Evolutionary conservation across 306 rosid species (phyloP), one percentile per base, ranked within the genome.

Genomic region (Cucurbita maxima): DNA sequence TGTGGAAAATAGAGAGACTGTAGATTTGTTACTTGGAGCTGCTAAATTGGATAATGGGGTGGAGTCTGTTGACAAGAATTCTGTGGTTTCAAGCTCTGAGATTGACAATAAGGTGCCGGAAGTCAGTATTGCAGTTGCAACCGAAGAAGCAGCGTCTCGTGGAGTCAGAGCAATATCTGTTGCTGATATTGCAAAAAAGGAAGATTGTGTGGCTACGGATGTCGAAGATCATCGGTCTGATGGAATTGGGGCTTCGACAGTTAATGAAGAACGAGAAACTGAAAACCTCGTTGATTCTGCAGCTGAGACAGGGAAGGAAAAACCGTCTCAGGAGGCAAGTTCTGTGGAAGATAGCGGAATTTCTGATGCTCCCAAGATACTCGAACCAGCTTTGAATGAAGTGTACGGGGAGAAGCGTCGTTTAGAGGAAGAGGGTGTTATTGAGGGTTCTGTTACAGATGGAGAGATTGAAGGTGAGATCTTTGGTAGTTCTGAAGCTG

Each of bases 401-500:
- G 74, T 15, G 7, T 45, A 70, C 51, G 47, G 74, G 66, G 82
- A 69, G 61, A 81, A 80, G 50, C 69, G 54, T 16, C 68, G 25
- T 70, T 38, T 20, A 5, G 82, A 75, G 66, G 88, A 76, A 20
- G 80, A 77, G 53, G 96, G 57, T 54, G 81, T 75, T 80, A 20
- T 71, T 63, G 87, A 79, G 66, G 88, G 81, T 76, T 84, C 81
- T 0, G 50, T 67, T 61, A 82, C 86, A 6, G 96, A 90, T 58
- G 86, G 10, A 76, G 86, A 80, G 58, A 90, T 70, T 75, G 99
- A 86, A 41, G 90, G 79, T 55, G 78, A 80, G 81, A 68, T 85
- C 30, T 86, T 82, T 83, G 96, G 90, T 52, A 85, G 91, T 72
- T 83, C 88, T 51, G 97, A 86, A 77, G 88, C 89, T 67, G 89